A percentile compares a stretch with the other conserved stretches of the same genome.
phyloP scores from a whole-genome alignment of 352 stramenopile genomes.

The Plasmopara muralis region DNA sequence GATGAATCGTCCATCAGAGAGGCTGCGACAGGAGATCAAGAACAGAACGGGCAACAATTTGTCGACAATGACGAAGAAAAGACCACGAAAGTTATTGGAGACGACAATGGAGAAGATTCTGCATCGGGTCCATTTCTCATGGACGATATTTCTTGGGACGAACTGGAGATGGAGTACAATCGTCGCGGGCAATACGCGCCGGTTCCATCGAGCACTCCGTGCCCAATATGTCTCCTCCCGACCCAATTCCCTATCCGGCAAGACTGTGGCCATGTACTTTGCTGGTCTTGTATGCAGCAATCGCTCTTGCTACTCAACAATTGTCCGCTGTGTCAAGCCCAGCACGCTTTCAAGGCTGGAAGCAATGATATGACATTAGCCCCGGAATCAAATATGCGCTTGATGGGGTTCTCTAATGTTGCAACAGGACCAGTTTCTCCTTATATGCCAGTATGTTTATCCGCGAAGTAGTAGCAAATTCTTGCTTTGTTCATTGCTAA shows the following conservation, averaged over 20 bases:
- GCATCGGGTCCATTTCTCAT: slow-evolving; percentile 7
- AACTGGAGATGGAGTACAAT: slow-evolving; percentile 18
- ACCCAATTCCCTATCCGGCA: slow-evolving; percentile 38
- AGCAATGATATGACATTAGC: slow-evolving; percentile 12
- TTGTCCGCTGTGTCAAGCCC: slow-evolving; percentile 45
- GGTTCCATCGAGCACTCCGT: slow-evolving; percentile 17
- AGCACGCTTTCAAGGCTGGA: slow-evolving; percentile 34
- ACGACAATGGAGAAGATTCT: slow-evolving; percentile 18
- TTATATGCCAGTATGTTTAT: slow-evolving; percentile 16
- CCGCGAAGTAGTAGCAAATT: not conserved
- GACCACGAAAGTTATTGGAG: slow-evolving; percentile 1
- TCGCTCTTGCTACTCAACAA: slow-evolving; percentile 29
- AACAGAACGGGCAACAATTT: slow-evolving; percentile 3
- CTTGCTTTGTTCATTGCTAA: not conserved
- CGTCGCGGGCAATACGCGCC: slow-evolving; percentile 28
- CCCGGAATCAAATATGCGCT: slow-evolving; percentile 6
- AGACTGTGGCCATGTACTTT: slow-evolving; percentile 49
- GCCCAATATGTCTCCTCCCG: slow-evolving; percentile 40
- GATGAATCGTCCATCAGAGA: not conserved
- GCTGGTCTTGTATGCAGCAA: slow-evolving; percentile 45
- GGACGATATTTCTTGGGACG: slow-evolving; percentile 20
- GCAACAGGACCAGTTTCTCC: slow-evolving; percentile 9
- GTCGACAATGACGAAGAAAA: slow-evolving; percentile 23
- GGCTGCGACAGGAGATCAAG: not conserved
- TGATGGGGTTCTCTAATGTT: not conserved